phyloP scores from a whole-genome alignment of 1,139 yeast species.

The Candida sp. region DNA sequence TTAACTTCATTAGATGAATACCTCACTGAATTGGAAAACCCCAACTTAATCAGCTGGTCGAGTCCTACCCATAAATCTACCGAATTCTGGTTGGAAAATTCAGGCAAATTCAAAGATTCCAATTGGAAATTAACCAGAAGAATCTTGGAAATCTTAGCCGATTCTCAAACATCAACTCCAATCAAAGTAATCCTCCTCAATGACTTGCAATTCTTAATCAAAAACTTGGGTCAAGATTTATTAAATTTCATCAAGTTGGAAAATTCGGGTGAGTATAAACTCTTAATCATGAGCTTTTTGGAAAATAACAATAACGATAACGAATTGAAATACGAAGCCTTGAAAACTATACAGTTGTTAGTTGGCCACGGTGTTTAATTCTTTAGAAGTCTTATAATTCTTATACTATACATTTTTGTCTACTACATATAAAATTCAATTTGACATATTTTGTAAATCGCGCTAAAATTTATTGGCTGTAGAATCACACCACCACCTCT shows the following conservation, averaged over 20 bases:
- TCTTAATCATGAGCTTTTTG: slow-evolving; percentile 81
- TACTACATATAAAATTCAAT: not conserved
- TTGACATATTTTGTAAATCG: not conserved
- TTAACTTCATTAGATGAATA: slow-evolving; percentile 95
- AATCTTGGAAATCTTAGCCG: slow-evolving; percentile 33
- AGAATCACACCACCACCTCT: no score
- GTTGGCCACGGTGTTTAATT: slow-evolving; percentile 59
- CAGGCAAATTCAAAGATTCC: slow-evolving; percentile 69
- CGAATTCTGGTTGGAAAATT: slow-evolving; percentile 88
- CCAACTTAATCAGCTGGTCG: slow-evolving; percentile 79
- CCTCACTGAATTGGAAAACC: slow-evolving; percentile 75
- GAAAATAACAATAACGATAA: slow-evolving; percentile 66
- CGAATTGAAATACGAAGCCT: slow-evolving; percentile 91
- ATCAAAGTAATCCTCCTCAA: slow-evolving; percentile 51
- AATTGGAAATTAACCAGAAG: slow-evolving; percentile 71
- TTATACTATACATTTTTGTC: not conserved
- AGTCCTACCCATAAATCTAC: slow-evolving; percentile 85
- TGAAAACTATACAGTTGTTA: slow-evolving; percentile 88
- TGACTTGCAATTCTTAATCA: slow-evolving; percentile 42
- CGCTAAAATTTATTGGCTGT: not conserved
- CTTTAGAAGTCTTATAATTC: not conserved
- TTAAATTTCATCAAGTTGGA: slow-evolving; percentile 70
- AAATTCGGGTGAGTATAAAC: slow-evolving; percentile 51
- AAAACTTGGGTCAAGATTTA: slow-evolving; percentile 56
- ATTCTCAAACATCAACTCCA: slow-evolving; percentile 18